These are phyloP conservation scores for Mikania micrantha DNA, from an alignment of 129 eudicot genomes.

Conservation along the genomic window DNA sequence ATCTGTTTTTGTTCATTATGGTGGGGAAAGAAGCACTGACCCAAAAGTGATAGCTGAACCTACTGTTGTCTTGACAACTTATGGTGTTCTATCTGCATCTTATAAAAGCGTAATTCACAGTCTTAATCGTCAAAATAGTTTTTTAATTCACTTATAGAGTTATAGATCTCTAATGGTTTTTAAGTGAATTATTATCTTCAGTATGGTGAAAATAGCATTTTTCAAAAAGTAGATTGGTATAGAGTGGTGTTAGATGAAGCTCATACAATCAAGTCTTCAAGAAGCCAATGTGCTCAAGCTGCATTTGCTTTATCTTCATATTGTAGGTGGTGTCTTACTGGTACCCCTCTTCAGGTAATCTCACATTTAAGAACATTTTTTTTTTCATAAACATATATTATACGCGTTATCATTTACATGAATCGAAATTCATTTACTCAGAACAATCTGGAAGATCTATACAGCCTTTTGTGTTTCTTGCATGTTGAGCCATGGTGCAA, in stretches of 20 bases:
- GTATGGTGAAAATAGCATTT: conserved; percentile 50
- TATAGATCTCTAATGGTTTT: not conserved
- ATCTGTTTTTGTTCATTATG: conserved; percentile 61
- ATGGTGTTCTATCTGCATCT: conserved; percentile 59
- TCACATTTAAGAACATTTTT: not conserved
- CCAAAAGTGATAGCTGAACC: conserved; percentile 66
- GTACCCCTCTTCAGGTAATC: conserved; percentile 84
- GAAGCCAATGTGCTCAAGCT: conserved; percentile 62
- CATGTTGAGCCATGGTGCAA: conserved; percentile 97
- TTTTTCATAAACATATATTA: not conserved
- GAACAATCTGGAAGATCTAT: conserved; percentile 82
- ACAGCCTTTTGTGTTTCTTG: conserved; percentile 76
- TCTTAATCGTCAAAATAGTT: not conserved
- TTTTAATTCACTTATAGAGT: not conserved
- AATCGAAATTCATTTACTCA: conserved; percentile 21
- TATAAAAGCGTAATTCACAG: conserved; percentile 45
- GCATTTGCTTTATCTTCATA: conserved; percentile 61
- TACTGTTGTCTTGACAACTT: conserved; percentile 78
- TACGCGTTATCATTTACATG: not conserved
- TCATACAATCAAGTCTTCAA: conserved; percentile 71
- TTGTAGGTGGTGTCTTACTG: conserved; percentile 87
- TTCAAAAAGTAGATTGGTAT: conserved; percentile 65
- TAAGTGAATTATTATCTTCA: conserved; percentile 16
- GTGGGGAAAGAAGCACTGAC: conserved; percentile 57
- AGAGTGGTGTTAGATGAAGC: conserved; percentile 87